phyloP scores from a whole-genome alignment of 2,329 filamentous ascomycete species.

The Fusarium veterinarium region DNA sequence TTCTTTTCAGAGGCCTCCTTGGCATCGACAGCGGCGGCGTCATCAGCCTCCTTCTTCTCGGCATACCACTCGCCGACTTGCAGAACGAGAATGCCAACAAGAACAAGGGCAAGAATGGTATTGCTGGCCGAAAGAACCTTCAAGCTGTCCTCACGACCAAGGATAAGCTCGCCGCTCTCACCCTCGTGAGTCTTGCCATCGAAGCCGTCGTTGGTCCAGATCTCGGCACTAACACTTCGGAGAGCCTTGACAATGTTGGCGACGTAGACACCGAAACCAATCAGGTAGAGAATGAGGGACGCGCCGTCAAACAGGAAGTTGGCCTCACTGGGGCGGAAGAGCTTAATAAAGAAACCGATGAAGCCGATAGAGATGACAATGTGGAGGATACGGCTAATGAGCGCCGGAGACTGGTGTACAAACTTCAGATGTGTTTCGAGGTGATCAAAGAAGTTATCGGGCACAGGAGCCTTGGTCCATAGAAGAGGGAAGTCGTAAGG shows the following conservation, averaged over 20 bases:
- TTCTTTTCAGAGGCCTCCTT: constrained; percentile 52
- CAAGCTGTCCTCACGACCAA: constrained; percentile 88
- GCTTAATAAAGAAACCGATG: constrained; percentile 89
- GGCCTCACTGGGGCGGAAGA: constrained; percentile 91
- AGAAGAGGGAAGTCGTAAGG: constrained; percentile 95
- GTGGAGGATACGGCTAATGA: constrained; percentile 93
- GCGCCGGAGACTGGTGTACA: constrained; percentile 88
- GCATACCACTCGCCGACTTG: constrained; percentile 99
- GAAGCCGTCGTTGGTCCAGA: constrained; percentile 63
- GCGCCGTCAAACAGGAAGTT: constrained; percentile 96
- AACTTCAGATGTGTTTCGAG: constrained; percentile 92
- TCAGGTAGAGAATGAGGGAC: constrained; percentile 83
- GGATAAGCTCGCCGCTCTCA: constrained; percentile 69
- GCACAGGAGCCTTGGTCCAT: constrained; percentile 76
- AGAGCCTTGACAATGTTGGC: constrained; percentile 97
- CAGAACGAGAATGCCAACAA: constrained; percentile 90
- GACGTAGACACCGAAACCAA: constrained; percentile 91
- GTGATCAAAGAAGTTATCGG: constrained; percentile 79
- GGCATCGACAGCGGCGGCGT: constrained; percentile 72
- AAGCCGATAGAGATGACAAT: constrained; percentile 91
- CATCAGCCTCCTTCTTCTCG: constrained; percentile 89
- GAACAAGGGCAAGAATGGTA: constrained; percentile 91
- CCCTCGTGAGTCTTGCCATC: constrained; percentile 52
- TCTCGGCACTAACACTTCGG: constrained; percentile 79
- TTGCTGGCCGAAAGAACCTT: constrained; percentile 94